Evolutionary conservation across 2,329 filamentous ascomycete genomes (phyloP).

Genomic region (Ophiostoma ips): DNA sequence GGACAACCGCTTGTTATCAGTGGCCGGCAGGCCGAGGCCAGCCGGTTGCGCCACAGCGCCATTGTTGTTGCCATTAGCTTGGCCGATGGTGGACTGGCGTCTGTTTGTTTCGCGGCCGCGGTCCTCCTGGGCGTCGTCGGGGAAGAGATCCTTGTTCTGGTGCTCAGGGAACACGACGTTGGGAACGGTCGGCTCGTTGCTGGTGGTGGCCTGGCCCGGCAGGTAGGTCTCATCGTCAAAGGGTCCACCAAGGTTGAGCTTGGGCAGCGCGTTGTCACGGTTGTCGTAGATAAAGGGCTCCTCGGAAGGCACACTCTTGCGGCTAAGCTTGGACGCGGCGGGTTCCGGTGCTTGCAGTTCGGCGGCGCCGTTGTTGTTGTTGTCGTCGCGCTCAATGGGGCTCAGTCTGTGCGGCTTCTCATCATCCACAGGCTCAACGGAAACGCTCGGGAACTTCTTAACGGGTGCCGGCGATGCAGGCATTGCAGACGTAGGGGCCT

Average conservation of each 20-base stretch:
- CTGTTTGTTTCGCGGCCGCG: conserved; percentile 12
- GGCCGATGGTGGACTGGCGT: conserved; percentile 18
- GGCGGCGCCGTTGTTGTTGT: conserved; percentile 17
- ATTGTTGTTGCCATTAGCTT: conserved; percentile 1
- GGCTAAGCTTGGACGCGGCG: conserved; percentile 17
- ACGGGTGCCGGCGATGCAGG: conserved; percentile 8
- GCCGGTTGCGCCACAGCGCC: conserved; percentile 16
- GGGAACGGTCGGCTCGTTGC: background rate
- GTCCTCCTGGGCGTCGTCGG: conserved; percentile 14
- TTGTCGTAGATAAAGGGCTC: conserved; percentile 15
- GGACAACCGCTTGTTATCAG: conserved; percentile 46
- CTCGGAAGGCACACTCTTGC: conserved; percentile 15
- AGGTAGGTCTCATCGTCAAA: conserved; percentile 8
- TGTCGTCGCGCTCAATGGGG: conserved; percentile 16
- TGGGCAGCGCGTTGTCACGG: conserved; percentile 7
- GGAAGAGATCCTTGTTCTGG: conserved; percentile 1
- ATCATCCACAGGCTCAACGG: conserved; percentile 21
- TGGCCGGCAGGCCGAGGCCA: conserved; percentile 37
- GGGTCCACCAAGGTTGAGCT: conserved; percentile 4
- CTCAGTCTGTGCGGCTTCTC: background rate
- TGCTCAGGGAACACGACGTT: background rate
- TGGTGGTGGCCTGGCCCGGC: conserved; percentile 4
- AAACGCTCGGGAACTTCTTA: conserved; percentile 23
- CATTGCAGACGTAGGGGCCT: conserved; percentile 23
- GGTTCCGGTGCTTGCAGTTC: conserved; percentile 25